These are phyloP conservation scores for Bombardia bombarda DNA, from an alignment of 495 filamentous ascomycete species.

Conservation along the genomic window DNA sequence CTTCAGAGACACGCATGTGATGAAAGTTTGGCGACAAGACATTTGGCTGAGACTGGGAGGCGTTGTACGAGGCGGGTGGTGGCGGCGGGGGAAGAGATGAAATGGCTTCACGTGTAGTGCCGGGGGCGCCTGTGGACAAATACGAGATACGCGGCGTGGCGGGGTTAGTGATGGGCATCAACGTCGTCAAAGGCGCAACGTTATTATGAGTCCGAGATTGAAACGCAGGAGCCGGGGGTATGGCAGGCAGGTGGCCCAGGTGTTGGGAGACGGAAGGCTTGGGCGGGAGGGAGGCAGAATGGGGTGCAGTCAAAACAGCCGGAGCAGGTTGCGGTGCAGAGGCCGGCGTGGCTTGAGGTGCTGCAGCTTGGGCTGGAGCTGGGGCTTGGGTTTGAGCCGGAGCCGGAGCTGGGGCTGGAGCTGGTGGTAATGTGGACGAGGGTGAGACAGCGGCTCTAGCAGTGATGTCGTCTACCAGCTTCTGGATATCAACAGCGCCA, in stretches of 20 bases:
- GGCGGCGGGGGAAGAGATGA: constrained; percentile 52
- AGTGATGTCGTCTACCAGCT: constrained; percentile 44
- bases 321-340: constrained; percentile 28
- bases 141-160: constrained; percentile 36
- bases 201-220: constrained; percentile 14
- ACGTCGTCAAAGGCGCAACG: constrained; percentile 40
- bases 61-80: constrained; percentile 42
- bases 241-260: constrained; percentile 14
- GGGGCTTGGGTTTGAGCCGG: too few relatives aligned
- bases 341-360: constrained; percentile 23
- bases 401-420: too few relatives aligned
- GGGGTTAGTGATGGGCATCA: constrained; percentile 35
- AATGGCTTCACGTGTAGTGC: constrained; percentile 42
- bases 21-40: constrained; percentile 1
- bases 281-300: constrained; percentile 43
- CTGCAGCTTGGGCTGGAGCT: too few relatives aligned
- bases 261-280: constrained; percentile 44
- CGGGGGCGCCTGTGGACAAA: constrained; percentile 43
- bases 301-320: constrained; percentile 35
- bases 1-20: constrained; percentile 36
- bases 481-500: constrained; percentile 40
- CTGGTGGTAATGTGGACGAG: constrained; percentile 9
- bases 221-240: constrained; percentile 44
- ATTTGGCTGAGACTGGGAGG: constrained; percentile 12
- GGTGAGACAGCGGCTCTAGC: constrained; percentile 29